Conservation (phyloP, 306 rosid species). For the Lathyrus sativus region DNA sequence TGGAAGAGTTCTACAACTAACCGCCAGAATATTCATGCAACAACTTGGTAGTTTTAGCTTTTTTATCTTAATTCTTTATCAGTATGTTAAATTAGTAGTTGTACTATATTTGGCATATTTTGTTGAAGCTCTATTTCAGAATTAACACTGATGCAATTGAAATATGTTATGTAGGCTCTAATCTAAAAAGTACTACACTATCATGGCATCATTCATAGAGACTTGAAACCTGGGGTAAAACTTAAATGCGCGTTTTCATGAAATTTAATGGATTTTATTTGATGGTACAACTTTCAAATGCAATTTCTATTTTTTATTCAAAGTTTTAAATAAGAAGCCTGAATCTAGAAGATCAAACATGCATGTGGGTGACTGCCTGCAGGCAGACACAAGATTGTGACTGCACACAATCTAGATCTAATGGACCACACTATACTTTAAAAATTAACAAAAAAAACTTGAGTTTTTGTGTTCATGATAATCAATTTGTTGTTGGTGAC, state of each 20-base stretch:
- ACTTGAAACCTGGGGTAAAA: slow-evolving; percentile 66
- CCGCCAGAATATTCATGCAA: too few species aligned
- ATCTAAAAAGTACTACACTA: slow-evolving; percentile 45
- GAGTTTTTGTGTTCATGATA: too few species aligned
- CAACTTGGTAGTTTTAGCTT: slow-evolving; percentile 48
- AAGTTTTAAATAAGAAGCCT: too few species aligned
- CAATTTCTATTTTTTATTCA: too few species aligned
- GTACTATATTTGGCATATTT: background rate
- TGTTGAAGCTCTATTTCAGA: background rate
- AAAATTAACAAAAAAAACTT: too few species aligned
- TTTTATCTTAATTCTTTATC: background rate
- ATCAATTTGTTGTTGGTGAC: too few species aligned
- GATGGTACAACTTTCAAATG: too few species aligned
- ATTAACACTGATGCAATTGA: background rate
- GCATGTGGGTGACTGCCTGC: too few species aligned
- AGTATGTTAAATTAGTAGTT: background rate
- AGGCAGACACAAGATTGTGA: too few species aligned
- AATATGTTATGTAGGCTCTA: slow-evolving; percentile 48
- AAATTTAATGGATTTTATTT: too few species aligned
- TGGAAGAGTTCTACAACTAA: slow-evolving; percentile 51
- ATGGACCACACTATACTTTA: too few species aligned
- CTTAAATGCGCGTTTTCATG: background rate
- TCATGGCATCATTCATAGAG: slow-evolving; percentile 61
- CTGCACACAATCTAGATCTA: slow-evolving; percentile 6
- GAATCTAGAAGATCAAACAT: too few species aligned